phyloP scores from a whole-genome alignment of 2,329 filamentous ascomycete genomes.

The Colletotrichum eremochloae region DNA sequence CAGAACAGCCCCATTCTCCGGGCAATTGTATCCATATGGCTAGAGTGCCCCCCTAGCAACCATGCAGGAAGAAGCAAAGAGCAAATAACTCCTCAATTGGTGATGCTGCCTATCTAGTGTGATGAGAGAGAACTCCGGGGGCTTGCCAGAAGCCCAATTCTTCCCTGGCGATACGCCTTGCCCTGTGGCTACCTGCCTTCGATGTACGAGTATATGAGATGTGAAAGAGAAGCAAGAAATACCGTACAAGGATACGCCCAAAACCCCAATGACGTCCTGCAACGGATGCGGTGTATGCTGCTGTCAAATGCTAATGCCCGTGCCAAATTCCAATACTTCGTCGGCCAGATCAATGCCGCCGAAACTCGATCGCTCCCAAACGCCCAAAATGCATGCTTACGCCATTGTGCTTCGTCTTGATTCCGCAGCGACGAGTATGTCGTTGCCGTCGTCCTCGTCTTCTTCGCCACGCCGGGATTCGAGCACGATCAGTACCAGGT shows the following conservation, averaged over 20 bases:
- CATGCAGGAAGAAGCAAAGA: neutral
- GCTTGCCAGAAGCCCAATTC: neutral
- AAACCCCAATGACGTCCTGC: neutral
- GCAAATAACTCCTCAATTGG: neutral
- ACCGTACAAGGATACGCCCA: neutral
- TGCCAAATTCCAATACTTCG: neutral
- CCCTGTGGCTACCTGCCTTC: neutral
- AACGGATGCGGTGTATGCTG: neutral
- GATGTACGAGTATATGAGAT: neutral
- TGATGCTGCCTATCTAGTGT: neutral
- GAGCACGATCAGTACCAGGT: conserved; percentile 55
- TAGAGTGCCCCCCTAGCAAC: neutral
- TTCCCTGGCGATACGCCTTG: neutral
- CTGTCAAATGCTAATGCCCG: neutral
- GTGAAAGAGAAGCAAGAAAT: neutral
- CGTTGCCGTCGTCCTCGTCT: neutral
- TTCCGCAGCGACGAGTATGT: neutral
- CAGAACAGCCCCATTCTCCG: neutral
- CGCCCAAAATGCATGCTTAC: neutral
- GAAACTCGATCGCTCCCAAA: neutral
- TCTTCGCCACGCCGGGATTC: neutral
- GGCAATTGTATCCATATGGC: neutral
- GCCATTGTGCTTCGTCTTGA: neutral
- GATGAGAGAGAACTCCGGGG: neutral
- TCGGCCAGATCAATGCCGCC: neutral